Evolutionary conservation across 2,329 filamentous ascomycete species (phyloP).

Genomic region (Cladosporium velox): DNA sequence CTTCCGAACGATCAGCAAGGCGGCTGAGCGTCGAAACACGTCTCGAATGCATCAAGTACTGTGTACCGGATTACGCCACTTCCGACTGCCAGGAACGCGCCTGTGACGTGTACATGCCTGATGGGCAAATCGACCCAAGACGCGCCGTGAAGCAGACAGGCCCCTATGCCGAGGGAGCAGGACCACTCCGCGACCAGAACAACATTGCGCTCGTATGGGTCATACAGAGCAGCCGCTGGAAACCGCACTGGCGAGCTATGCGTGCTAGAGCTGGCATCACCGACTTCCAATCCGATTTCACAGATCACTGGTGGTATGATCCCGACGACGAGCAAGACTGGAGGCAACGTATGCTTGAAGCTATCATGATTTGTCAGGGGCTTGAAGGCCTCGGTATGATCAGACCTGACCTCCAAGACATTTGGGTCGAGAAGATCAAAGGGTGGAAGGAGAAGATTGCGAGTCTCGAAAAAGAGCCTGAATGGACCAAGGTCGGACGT

Average conservation of each 20-base stretch:
- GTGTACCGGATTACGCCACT: not conserved
- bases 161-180: not conserved
- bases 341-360: conserved; percentile 33
- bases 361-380: conserved; percentile 34
- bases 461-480: not conserved
- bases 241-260: conserved; percentile 32
- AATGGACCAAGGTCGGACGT: not conserved
- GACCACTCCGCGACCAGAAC: not conserved
- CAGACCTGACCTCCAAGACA: not conserved
- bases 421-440: not conserved
- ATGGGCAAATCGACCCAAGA: not conserved
- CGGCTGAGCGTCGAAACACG: not conserved
- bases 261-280: conserved; percentile 21
- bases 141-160: not conserved
- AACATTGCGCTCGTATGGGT: conserved; percentile 27
- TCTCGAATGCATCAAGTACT: not conserved
- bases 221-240: conserved; percentile 33
- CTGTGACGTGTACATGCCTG: not conserved
- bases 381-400: conserved; percentile 37
- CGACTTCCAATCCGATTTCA: conserved; percentile 23
- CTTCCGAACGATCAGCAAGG: conserved; percentile 15
- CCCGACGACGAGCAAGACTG: conserved; percentile 22
- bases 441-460: not conserved
- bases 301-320: conserved; percentile 15
- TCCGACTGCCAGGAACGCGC: not conserved